Percentiles rank a stretch among this genome's conserved stretches.
These are phyloP conservation scores for Rubroboletus pulcherrimus DNA, from an alignment of 768 basidiomycete genomes.

Conservation along the genomic window DNA sequence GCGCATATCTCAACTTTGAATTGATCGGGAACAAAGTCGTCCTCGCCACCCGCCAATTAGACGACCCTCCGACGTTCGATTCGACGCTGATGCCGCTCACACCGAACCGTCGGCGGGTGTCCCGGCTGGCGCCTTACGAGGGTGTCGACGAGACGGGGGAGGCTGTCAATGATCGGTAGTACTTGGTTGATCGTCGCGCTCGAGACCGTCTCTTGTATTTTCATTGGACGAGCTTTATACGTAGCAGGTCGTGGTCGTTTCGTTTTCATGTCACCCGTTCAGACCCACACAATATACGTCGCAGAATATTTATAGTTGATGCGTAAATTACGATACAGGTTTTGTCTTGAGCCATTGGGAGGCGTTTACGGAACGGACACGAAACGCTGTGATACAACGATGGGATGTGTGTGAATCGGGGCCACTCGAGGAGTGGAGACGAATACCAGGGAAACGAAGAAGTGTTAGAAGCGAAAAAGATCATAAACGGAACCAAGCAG, in stretches of 20 bases:
- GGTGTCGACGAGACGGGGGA: constrained; percentile 5
- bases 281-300: background rate
- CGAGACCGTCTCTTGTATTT: background rate
- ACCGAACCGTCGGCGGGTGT: constrained; percentile 3
- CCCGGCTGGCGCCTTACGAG: constrained; percentile 7
- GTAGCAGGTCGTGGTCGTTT: background rate
- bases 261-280: background rate
- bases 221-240: background rate
- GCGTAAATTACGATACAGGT: constrained; percentile 31
- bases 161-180: constrained; percentile 12
- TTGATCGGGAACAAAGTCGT: constrained; percentile 46
- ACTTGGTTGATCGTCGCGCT: background rate
- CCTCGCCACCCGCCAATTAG: constrained; percentile 39
- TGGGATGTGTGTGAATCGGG: background rate
- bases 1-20: constrained; percentile 52
- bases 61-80: background rate
- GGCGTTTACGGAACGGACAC: background rate
- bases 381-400: constrained; percentile 20
- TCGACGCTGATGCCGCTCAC: background rate
- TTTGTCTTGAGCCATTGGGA: constrained; percentile 16
- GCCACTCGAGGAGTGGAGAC: constrained; percentile 1
- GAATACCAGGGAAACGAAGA: constrained; percentile 1
- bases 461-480: constrained; percentile 9
- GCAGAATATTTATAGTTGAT: constrained; percentile 33
- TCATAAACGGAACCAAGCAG: constrained; percentile 18